These are phyloP conservation scores for Phyllosticta citribraziliensis DNA, from an alignment of 2,329 filamentous ascomycete genomes.

Conservation along the genomic window DNA sequence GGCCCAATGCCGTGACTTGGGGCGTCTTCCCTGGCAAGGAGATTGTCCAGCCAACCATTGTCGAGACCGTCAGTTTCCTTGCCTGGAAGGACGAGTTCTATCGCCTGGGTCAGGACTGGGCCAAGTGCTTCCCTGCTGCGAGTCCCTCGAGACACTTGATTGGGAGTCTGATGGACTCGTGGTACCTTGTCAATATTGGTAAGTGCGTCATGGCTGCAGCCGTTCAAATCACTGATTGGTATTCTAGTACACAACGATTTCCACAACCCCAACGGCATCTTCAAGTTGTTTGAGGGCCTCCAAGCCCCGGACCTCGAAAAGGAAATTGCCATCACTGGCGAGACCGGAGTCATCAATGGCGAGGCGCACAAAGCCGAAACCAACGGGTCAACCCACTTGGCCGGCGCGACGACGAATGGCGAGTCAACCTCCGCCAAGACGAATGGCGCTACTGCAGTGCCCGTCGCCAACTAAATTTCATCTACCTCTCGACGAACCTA, in stretches of 20 bases:
- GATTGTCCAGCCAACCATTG: conserved; percentile 99
- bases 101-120: conserved; percentile 86
- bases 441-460: conserved; percentile 1
- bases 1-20: conserved; percentile 98
- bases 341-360: not conserved
- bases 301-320: conserved; percentile 55
- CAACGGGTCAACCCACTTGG: conserved; percentile 1
- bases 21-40: conserved; percentile 98
- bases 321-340: conserved; percentile 6
- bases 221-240: conserved; percentile 12
- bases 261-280: conserved; percentile 72
- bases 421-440: conserved; percentile 4
- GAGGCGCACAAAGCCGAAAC: not conserved
- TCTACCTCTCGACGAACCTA: not conserved
- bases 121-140: conserved; percentile 70
- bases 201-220: conserved; percentile 27
- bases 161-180: conserved; percentile 73
- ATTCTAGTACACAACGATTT: conserved; percentile 88
- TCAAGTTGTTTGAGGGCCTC: conserved; percentile 74
- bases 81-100: conserved; percentile 99
- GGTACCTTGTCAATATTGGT: conserved; percentile 95
- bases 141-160: conserved; percentile 74
- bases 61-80: conserved; percentile 93
- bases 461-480: not conserved
- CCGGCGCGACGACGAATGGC: conserved; percentile 3